Evolutionary conservation across 2,329 filamentous ascomycete genomes (phyloP), one percentile per base, ranked within the genome.

Genomic region (Chaetomium sp.): DNA sequence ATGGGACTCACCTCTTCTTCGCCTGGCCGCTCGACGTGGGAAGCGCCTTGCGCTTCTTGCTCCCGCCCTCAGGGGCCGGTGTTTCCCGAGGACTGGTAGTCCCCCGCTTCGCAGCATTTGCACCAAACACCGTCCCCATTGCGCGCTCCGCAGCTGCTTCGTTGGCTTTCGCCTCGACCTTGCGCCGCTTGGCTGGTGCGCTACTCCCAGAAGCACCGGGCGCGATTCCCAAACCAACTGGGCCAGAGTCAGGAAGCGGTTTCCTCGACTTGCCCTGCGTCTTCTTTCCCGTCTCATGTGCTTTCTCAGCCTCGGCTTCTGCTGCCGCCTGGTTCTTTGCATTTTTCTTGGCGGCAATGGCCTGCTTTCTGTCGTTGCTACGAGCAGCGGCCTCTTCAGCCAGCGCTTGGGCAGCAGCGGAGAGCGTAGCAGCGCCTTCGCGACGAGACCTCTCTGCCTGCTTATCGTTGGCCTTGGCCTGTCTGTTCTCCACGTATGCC

Each of bases 401-500:
- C 53, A 94, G 80, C 45, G 88, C 79, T 59, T 87, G 85, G 55
- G 86, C 86, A 10, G 87, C 87, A 1, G 88, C 88, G 27, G 89
- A 89, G 62, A 91, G 88, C 41, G 84, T 84, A 27, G 87, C 81
- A 9, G 87, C 88, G 27, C 87, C 88, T 67, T 96, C 91, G 61
- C 89, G 83, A 58, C 90, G 81, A 48, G 87, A 85, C 33, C 87
- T 80, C 68, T 95, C 89, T 36, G 85, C 83, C 45, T 84, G 79
- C 32, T 81, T 84, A 12, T 76, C 74, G 40, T 77, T 76, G n/a
- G 79, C 75, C 64, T 79, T 80, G 37, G 75, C 75, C 37, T 84
- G 80, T 61, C 92, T 87, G 67, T 89, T 90, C 65, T 92, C 88
- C 19, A 89, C 88, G 69, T 97, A 97, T 49, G 92, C 94, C 94